Conservation (phyloP, 2,329 filamentous ascomycete genomes). For the Sclerotinia spermophila region DNA sequence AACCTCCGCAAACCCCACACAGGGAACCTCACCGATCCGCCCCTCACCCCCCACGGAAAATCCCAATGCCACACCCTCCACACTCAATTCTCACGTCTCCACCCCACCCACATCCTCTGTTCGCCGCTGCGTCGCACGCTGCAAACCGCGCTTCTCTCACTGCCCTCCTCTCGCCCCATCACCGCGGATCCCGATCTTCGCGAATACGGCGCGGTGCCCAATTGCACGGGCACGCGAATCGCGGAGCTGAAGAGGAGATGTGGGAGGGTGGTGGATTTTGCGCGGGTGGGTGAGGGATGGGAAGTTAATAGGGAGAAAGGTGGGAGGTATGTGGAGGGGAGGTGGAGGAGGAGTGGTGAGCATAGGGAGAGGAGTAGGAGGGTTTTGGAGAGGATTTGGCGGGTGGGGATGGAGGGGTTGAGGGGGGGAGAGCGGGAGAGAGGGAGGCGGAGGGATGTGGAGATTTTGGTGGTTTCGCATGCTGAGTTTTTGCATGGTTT, state of each 20-base stretch:
- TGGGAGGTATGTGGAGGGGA: background rate
- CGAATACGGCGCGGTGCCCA: background rate
- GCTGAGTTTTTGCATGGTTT: background rate
- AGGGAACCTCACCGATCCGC: background rate
- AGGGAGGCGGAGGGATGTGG: background rate
- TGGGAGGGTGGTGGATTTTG: background rate
- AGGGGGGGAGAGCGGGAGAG: background rate
- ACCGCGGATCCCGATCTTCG: background rate
- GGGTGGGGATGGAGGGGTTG: background rate
- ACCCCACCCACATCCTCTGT: background rate
- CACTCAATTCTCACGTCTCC: background rate
- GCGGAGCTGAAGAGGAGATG: background rate
- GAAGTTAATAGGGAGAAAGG: background rate
- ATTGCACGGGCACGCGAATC: background rate
- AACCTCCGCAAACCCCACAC: background rate
- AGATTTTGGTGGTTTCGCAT: background rate
- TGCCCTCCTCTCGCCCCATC: background rate
- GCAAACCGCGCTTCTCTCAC: rapidly evolving
- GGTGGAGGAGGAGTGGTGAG: background rate
- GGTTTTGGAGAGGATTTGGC: background rate
- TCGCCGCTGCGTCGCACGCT: background rate
- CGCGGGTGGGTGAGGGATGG: background rate
- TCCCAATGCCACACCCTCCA: background rate
- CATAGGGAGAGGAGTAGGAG: background rate
- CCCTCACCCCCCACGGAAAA: background rate